phyloP scores from a whole-genome alignment of 225 moss, liverwort and hornwort genomes.

The Asterella californica region DNA sequence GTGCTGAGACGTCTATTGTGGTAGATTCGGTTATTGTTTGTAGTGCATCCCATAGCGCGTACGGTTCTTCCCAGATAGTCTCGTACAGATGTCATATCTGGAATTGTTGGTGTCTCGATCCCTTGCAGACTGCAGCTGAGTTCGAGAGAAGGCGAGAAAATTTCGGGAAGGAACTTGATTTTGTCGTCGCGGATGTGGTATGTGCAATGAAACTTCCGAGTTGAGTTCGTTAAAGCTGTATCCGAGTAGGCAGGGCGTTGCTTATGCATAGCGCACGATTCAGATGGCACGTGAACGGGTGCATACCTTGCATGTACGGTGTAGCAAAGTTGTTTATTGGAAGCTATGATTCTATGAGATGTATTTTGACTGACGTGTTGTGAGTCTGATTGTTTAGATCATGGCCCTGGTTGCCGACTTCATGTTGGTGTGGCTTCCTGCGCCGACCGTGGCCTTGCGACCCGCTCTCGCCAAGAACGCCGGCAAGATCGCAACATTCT shows the following conservation, averaged over 20 bases:
- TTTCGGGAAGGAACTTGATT: slow-evolving; percentile 82
- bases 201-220: not conserved
- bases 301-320: not conserved
- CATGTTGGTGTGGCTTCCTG: slow-evolving; percentile 99
- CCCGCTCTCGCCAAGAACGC: slow-evolving; percentile 63
- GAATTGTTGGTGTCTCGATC: not conserved
- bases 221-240: not conserved
- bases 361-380: not conserved
- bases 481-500: slow-evolving; percentile 58
- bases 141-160: slow-evolving; percentile 89
- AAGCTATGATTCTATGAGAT: not conserved
- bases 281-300: not conserved
- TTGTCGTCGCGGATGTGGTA: slow-evolving; percentile 91
- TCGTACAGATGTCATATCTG: not conserved
- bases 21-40: too few relatives aligned
- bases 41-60: not conserved
- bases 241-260: not conserved
- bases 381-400: slow-evolving; percentile 35
- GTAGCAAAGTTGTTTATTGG: not conserved
- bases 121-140: slow-evolving; percentile 83
- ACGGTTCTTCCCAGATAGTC: not conserved
- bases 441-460: slow-evolving; percentile 86
- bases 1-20: not conserved
- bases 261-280: not conserved
- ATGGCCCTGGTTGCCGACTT: slow-evolving; percentile 97